A percentile compares a stretch with the other conserved stretches of the same genome.
Evolutionary conservation across 805 yeast genomes (phyloP).

Genomic region (Yamadazyma scolyti): DNA sequence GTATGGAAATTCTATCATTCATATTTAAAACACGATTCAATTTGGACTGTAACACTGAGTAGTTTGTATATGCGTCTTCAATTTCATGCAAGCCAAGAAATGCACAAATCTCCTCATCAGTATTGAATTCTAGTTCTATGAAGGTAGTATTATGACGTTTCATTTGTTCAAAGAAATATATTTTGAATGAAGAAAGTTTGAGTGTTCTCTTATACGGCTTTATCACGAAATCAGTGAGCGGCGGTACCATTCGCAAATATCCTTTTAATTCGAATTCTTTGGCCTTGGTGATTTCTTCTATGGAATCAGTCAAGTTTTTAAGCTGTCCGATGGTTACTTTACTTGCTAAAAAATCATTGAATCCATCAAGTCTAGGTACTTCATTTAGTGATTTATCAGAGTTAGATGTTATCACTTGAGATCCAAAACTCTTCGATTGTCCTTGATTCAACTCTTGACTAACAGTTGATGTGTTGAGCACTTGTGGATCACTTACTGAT

Average conservation of each 20-base stretch:
- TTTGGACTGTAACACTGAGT: background rate
- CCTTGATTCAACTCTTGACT: too few relatives aligned
- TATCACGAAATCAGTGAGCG: slow-evolving; percentile 18
- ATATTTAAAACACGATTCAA: background rate
- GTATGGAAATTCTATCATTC: too few relatives aligned
- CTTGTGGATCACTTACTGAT: too few relatives aligned
- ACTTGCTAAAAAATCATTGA: slow-evolving; percentile 3
- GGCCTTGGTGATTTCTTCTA: slow-evolving; percentile 10
- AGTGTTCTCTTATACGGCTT: slow-evolving; percentile 27
- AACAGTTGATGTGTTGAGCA: too few relatives aligned
- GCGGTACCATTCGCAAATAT: slow-evolving; percentile 13
- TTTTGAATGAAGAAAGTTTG: slow-evolving; percentile 20
- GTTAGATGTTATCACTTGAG: too few relatives aligned
- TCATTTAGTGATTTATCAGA: too few relatives aligned
- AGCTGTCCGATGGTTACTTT: slow-evolving; percentile 5
- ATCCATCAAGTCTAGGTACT: too few relatives aligned
- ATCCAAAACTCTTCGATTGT: too few relatives aligned
- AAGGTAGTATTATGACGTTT: background rate
- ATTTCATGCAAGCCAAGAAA: slow-evolving; percentile 17
- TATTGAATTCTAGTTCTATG: slow-evolving; percentile 18
- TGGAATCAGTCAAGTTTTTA: slow-evolving; percentile 4
- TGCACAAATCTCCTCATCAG: slow-evolving; percentile 20
- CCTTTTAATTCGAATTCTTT: slow-evolving; percentile 16
- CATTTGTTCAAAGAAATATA: slow-evolving; percentile 14
- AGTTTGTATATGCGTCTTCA: slow-evolving; percentile 7